Conservation (phyloP, 2,329 filamentous ascomycete species). For the Fusarium nelsonii region DNA sequence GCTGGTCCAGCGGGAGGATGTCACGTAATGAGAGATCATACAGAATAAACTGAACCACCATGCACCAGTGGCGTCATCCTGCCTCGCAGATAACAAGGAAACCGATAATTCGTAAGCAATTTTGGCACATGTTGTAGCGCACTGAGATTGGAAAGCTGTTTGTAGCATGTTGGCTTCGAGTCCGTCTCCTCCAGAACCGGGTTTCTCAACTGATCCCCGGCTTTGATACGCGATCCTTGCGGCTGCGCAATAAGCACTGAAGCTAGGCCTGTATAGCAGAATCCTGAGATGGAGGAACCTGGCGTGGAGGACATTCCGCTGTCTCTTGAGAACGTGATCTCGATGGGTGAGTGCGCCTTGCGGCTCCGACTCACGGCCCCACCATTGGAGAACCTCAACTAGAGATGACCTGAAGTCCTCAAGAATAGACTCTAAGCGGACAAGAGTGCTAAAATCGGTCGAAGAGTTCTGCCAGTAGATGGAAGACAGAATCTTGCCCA, state of each 20-base stretch:
- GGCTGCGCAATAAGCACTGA: background rate
- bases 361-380: background rate
- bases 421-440: fast-evolving
- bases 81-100: background rate
- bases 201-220: background rate
- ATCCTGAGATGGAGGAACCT: background rate
- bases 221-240: background rate
- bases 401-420: background rate
- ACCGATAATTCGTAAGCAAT: background rate
- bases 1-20: fast-evolving
- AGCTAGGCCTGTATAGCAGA: background rate
- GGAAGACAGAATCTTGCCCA: background rate
- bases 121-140: background rate
- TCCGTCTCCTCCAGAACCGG: fast-evolving
- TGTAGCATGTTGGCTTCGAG: background rate
- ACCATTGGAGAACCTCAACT: background rate
- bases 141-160: constrained; percentile 1
- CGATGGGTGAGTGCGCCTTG: background rate
- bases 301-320: background rate
- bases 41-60: constrained; percentile 24
- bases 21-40: background rate
- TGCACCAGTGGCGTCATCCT: background rate
- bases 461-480: constrained; percentile 5
- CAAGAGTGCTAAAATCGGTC: constrained; percentile 6
- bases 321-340: fast-evolving